These are phyloP conservation scores for Trichoderma aggressivum DNA, from an alignment of 2,329 filamentous ascomycete genomes.

Conservation along the genomic window DNA sequence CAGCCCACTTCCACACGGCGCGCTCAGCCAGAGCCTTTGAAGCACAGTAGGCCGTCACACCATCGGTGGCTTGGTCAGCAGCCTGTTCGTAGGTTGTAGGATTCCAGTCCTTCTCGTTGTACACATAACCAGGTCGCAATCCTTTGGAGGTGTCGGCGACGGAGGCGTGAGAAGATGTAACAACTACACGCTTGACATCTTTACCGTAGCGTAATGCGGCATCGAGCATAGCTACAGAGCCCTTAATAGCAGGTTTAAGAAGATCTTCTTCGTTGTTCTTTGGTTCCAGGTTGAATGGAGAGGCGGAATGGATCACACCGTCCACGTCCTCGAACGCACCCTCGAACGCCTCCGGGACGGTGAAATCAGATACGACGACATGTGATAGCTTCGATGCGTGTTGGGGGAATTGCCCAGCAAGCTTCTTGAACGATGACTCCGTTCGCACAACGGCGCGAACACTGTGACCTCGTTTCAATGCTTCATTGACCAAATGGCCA, in stretches of 20 bases:
- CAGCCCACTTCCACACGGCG: conserved; percentile 55
- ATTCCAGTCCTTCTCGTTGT: conserved; percentile 1
- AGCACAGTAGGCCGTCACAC: conserved; percentile 24
- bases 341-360: neutral
- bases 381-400: neutral
- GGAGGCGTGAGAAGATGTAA: neutral
- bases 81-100: neutral
- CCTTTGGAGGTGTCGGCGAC: neutral
- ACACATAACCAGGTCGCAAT: neutral
- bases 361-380: neutral
- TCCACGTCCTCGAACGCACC: neutral
- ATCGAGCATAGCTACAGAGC: neutral
- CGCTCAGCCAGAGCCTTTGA: conserved; percentile 58
- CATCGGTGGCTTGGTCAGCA: conserved; percentile 4
- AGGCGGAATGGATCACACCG: neutral
- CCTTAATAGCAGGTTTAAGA: neutral
- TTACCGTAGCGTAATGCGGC: neutral
- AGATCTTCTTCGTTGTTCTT: conserved; percentile 6
- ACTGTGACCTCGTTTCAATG: neutral
- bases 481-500: neutral
- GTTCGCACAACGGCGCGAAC: neutral
- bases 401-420: neutral
- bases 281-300: neutral
- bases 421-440: neutral
- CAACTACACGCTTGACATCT: neutral